A percentile compares a stretch with the other conserved stretches of the same genome.
These are phyloP conservation scores for Cyphellophora europaea DNA, from an alignment of 2,329 filamentous ascomycete species.

Conservation along the genomic window DNA sequence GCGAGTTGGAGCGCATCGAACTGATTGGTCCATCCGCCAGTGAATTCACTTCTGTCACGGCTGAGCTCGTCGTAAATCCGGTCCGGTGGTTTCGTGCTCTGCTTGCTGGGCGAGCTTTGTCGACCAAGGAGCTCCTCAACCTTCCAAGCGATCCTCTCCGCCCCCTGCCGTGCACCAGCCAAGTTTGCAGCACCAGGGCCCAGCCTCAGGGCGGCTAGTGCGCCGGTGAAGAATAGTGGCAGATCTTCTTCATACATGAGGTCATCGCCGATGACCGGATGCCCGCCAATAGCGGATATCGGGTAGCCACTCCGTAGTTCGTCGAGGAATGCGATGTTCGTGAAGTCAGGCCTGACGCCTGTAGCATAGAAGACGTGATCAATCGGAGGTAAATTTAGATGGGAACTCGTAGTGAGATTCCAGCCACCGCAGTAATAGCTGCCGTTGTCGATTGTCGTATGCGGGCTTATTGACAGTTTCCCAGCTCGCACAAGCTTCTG, in stretches of 20 bases:
- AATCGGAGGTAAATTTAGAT: slow-evolving; percentile 39
- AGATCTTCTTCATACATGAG: slow-evolving; percentile 66
- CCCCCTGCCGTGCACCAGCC: slow-evolving; percentile 62
- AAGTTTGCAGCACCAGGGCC: slow-evolving; percentile 67
- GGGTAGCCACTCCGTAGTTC: slow-evolving; percentile 52
- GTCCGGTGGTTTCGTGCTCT: no score
- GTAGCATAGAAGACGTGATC: slow-evolving; percentile 72
- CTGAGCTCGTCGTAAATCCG: no score
- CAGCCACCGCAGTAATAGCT: slow-evolving; percentile 21
- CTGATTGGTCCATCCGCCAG: no score
- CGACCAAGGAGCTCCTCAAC: slow-evolving; percentile 52
- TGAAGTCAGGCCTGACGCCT: slow-evolving; percentile 56
- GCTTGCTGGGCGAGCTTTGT: no score
- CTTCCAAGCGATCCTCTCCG: slow-evolving; percentile 64
- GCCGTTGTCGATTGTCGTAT: slow-evolving; percentile 51
- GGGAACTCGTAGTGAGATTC: slow-evolving; percentile 46
- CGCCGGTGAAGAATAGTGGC: slow-evolving; percentile 62
- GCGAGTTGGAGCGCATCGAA: no score
- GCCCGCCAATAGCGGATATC: slow-evolving; percentile 52
- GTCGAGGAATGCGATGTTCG: slow-evolving; percentile 51
- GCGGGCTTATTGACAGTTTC: slow-evolving; percentile 46
- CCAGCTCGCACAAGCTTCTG: slow-evolving; percentile 48
- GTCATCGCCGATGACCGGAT: slow-evolving; percentile 67
- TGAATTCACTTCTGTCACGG: no score
- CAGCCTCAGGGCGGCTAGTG: slow-evolving; percentile 57